Evolutionary conservation across 2,329 filamentous ascomycete species (phyloP).

Genomic region (Diaporthe humulicola): DNA sequence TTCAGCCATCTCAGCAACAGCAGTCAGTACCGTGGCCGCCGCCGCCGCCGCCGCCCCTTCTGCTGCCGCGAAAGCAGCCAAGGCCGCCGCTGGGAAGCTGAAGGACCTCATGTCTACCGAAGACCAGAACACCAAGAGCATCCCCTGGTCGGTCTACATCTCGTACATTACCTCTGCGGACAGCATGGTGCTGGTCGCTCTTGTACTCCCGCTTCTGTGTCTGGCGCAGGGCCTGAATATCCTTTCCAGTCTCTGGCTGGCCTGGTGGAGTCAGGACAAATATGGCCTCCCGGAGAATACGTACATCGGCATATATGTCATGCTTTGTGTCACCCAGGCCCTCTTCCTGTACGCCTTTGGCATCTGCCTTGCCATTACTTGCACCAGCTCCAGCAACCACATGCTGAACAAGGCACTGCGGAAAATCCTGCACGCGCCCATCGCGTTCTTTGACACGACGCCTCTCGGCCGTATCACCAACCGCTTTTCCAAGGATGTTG

Average conservation of each 20-base stretch:
- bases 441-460: slow-evolving; percentile 74
- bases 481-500: slow-evolving; percentile 77
- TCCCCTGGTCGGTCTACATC: slow-evolving; percentile 71
- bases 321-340: slow-evolving; percentile 68
- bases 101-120: slow-evolving; percentile 77
- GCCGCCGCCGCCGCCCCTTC: slow-evolving; percentile 77
- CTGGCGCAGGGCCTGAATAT: slow-evolving; percentile 76
- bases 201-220: slow-evolving; percentile 63
- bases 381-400: slow-evolving; percentile 73
- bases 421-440: slow-evolving; percentile 33
- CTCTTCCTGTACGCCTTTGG: slow-evolving; percentile 74
- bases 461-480: slow-evolving; percentile 78
- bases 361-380: slow-evolving; percentile 71
- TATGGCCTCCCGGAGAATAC: slow-evolving; percentile 67
- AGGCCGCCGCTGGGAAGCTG: slow-evolving; percentile 55
- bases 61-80: slow-evolving; percentile 52
- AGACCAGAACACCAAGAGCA: slow-evolving; percentile 61
- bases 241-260: slow-evolving; percentile 77
- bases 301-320: slow-evolving; percentile 67
- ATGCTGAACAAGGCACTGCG: slow-evolving; percentile 60
- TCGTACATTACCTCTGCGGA: slow-evolving; percentile 59
- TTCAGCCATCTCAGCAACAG: background rate
- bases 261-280: slow-evolving; percentile 77
- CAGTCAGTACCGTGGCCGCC: slow-evolving; percentile 58
- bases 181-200: slow-evolving; percentile 58